These are phyloP conservation scores for Arbutus unedo DNA, from an alignment of 148 eudicot species.

Conservation along the genomic window DNA sequence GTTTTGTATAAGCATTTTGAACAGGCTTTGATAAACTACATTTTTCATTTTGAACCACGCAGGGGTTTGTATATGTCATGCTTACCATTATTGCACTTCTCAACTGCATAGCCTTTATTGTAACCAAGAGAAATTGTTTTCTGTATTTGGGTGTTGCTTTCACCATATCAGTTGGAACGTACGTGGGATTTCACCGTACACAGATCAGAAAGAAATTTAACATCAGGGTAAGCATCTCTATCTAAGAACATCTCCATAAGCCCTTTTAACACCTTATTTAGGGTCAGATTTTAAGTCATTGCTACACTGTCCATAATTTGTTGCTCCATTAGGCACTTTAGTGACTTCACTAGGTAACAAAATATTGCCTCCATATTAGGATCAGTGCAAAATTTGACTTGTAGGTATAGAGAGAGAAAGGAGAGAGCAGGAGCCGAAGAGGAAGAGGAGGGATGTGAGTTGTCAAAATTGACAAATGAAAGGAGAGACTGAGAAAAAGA, in stretches of 20 bases:
- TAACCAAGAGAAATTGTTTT: slow-evolving; percentile 49
- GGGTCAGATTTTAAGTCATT: too few relatives aligned
- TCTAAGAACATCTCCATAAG: background rate
- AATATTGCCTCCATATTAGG: too few relatives aligned
- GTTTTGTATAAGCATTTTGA: background rate
- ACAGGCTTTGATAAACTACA: background rate
- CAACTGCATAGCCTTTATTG: slow-evolving; percentile 50
- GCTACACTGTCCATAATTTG: too few relatives aligned
- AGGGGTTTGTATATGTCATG: slow-evolving; percentile 62
- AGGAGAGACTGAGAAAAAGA: too few relatives aligned
- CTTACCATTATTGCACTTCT: slow-evolving; percentile 45
- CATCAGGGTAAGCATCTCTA: slow-evolving; percentile 53
- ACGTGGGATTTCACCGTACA: slow-evolving; percentile 65
- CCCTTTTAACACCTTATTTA: too few relatives aligned
- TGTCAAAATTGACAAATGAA: too few relatives aligned
- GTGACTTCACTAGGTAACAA: too few relatives aligned
- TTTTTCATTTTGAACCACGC: slow-evolving; percentile 18
- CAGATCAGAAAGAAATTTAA: slow-evolving; percentile 79
- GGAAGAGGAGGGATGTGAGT: too few relatives aligned
- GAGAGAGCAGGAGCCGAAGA: too few relatives aligned
- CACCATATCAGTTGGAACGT: slow-evolving; percentile 54
- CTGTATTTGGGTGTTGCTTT: slow-evolving; percentile 60
- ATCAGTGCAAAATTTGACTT: too few relatives aligned
- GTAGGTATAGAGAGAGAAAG: too few relatives aligned
- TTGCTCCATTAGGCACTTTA: too few relatives aligned